These are phyloP conservation scores for Fraxinus baroniana DNA, from an alignment of 305 asterid genomes.

Conservation along the genomic window DNA sequence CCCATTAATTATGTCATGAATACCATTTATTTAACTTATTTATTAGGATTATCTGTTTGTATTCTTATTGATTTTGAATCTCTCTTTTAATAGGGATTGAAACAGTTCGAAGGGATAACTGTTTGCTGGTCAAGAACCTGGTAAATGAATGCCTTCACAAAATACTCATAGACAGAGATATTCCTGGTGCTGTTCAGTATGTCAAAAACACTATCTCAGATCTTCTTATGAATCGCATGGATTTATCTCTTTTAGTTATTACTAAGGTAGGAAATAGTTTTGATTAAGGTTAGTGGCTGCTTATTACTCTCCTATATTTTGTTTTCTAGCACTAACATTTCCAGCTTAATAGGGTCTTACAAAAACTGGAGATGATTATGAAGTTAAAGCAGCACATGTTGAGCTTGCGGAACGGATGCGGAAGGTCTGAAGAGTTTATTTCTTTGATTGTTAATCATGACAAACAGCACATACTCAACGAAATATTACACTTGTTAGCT, in stretches of 20 bases:
- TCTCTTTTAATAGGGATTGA: constrained; percentile 70
- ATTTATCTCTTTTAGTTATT: constrained; percentile 94
- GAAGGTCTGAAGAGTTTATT: constrained; percentile 53
- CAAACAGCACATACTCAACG: neutral
- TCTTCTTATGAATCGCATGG: constrained; percentile 99
- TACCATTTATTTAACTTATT: neutral
- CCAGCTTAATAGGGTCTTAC: constrained; percentile 74
- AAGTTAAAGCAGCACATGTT: constrained; percentile 96
- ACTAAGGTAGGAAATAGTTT: constrained; percentile 72
- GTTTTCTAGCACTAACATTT: constrained; percentile 26
- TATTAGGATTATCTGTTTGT: neutral
- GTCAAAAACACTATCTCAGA: constrained; percentile 93
- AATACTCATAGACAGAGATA: constrained; percentile 86
- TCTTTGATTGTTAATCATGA: constrained; percentile 11
- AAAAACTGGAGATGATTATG: constrained; percentile 95
- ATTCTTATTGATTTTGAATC: neutral
- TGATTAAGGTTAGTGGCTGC: neutral
- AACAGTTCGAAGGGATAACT: constrained; percentile 95
- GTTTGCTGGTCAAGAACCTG: constrained; percentile 90
- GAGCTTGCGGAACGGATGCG: constrained; percentile 99
- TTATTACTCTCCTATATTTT: constrained; percentile 6
- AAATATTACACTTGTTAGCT: constrained; percentile 1
- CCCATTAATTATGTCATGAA: constrained; percentile 1
- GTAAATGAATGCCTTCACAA: constrained; percentile 90
- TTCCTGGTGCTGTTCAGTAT: constrained; percentile 93